Evolutionary conservation across 129 eudicot genomes (phyloP).

Genomic region (Pulicaria dysenterica): DNA sequence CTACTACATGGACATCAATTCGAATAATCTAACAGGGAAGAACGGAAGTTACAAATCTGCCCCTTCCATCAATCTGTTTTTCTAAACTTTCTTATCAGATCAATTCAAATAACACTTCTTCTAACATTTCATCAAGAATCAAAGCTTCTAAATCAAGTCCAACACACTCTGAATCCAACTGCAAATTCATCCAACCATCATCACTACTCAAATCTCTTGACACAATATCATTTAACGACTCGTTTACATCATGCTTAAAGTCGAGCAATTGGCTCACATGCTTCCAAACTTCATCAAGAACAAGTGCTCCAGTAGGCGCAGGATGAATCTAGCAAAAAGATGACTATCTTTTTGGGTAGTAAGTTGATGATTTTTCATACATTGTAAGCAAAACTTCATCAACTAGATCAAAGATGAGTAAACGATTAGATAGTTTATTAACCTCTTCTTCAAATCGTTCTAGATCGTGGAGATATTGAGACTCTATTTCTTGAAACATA

Average conservation of each 20-base stretch:
- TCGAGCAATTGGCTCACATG: constrained; percentile 34
- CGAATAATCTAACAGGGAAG: constrained; percentile 22
- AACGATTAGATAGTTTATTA: constrained; percentile 44
- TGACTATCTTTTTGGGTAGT: constrained; percentile 69
- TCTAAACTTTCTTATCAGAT: constrained; percentile 14
- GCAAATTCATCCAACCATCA: constrained; percentile 85
- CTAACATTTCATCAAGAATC: constrained; percentile 64
- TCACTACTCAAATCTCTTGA: constrained; percentile 49
- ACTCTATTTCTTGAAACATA: constrained; percentile 64
- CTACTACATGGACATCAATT: constrained; percentile 7
- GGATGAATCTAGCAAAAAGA: constrained; percentile 43
- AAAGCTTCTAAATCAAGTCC: constrained; percentile 71
- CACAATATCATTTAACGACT: constrained; percentile 40
- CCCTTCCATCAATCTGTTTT: constrained; percentile 1
- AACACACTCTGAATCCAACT: constrained; percentile 54
- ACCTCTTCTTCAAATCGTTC: constrained; percentile 40
- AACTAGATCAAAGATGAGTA: constrained; percentile 63
- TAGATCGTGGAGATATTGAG: constrained; percentile 52
- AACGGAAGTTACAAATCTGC: constrained; percentile 1
- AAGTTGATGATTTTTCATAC: constrained; percentile 55
- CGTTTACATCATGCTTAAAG: constrained; percentile 41
- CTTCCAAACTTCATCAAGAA: constrained; percentile 53
- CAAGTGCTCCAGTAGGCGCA: constrained; percentile 35
- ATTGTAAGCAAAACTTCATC: constrained; percentile 56
- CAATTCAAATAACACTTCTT: constrained; percentile 42